Evolutionary conservation across 2,329 filamentous ascomycete species (phyloP), one percentile per base, ranked within the genome.

Genomic region (Scedosporium boydii): DNA sequence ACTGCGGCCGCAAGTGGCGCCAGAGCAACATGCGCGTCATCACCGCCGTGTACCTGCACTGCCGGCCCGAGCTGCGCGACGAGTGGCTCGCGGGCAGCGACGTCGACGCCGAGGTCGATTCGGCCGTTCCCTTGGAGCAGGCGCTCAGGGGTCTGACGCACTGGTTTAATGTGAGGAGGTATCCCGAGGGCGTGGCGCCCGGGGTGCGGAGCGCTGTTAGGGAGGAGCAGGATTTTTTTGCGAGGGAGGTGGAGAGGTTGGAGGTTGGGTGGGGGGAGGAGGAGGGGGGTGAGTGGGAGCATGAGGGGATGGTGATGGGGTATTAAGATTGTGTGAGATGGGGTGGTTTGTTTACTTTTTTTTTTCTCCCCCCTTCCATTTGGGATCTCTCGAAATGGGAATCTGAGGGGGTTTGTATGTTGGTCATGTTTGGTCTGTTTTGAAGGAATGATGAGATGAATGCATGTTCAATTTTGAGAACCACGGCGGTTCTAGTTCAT

Each of bases 21-120:
- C 95, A 98, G 77, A 87, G 87, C 68, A 98, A 99, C 75, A 99
- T 99, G 95, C 90, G 93, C 62, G 93, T 98, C 70, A 99, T 99
- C 71, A 99, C 95, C 0, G 92, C 93, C 3, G 91, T 99, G 1
- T 99, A 97, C 74, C 80, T 99, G 58, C 91, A 96, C 76, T 96
- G 93, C 71, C 84, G 92, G 6, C 93, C 93, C 0, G 93, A 98
- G 73, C 81, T 99, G 56, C 84, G 93, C 34, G 95, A 99, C 71
- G 95, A 97, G 75, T 98, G 95, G 93, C 82, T 98, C 1, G 87
- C 90, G 0, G 93, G 93, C 4, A 89, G 88, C 64, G 93, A 97
- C 71, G 87, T 98, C 1, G 95, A 99, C 69, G 90, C 89, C 0
- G 93, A 96, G 68, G 92, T 98, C 1, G 95, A 98, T 70, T 91